Base-by-base conservation (phyloP, 768 basidiomycete species). In the Leccinum subtestaceum region DNA sequence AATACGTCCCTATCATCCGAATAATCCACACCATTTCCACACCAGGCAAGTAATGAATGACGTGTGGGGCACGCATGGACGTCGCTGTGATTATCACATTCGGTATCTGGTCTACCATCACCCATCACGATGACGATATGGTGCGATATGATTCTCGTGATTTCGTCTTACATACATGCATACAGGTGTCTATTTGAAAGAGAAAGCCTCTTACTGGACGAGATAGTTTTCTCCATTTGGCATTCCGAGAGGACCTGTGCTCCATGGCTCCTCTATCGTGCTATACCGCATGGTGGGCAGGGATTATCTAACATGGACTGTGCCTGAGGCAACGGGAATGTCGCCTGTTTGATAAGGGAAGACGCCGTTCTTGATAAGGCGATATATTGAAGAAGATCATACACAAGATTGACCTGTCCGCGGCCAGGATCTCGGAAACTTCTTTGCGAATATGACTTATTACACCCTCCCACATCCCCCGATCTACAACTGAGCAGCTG, bases 91-190 rank as follows among this genome's bases (percentile, higher is more conserved):
- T 27, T n/a, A 32, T 53, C 34, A 17, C 27, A 25, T 23, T 23
- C 2, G 19, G 51, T n/a, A 23, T 7, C n/a, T 38, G 43, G 19
- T 52, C 19, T 58, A 46, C 15, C 25, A 47, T 13, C 6, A 9
- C 32, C 29, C 12, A 43, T 45, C 55, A 17, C 29, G 40, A 53
- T 36, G 21, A 6, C 32, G 56, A 63, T 46, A 46, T 32, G 32
- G 52, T 53, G 52, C 52, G n/a, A 43, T 15, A 25, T 59, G 40
- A 51, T 59, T 51, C 48, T 53, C 61, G 25, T 36, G 19, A 53
- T 36, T 13, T 5, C 10, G 17, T 56, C 49, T 46, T 40, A 52
- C 21, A 23, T 47, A 7, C 19, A 21, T 19, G 11, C 31, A 34
- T 25, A 13, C 38, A 50, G 23, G 46, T 34, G 11, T 47, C 4